phyloP scores from a whole-genome alignment of 257 asterid species.

The Primulina eburnea region DNA sequence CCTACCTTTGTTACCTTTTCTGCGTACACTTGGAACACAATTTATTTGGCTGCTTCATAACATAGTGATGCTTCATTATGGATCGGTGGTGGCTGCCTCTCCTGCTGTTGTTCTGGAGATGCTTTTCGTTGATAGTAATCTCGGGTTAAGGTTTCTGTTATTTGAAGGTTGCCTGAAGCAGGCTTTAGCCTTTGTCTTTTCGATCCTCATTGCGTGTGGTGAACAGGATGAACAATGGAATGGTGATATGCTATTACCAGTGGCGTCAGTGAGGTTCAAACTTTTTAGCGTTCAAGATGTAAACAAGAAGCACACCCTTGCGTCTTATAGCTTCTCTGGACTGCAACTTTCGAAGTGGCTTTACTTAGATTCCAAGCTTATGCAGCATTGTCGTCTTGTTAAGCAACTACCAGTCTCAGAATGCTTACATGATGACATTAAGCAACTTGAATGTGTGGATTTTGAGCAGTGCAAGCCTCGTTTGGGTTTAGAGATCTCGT shows the following conservation, averaged over 20 bases:
- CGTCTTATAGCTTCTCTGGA: constrained; percentile 62
- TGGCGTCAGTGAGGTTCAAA: constrained; percentile 69
- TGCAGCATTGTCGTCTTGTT: constrained; percentile 52
- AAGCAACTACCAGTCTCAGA: constrained; percentile 66
- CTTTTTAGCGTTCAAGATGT: constrained; percentile 54
- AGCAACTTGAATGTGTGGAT: constrained; percentile 50
- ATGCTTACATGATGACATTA: constrained; percentile 78
- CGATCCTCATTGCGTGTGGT: constrained; percentile 56
- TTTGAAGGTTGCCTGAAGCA: constrained; percentile 73
- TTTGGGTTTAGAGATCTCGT: constrained; percentile 38
- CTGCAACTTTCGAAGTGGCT: constrained; percentile 62
- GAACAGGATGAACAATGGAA: constrained; percentile 47
- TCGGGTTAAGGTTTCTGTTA: constrained; percentile 70
- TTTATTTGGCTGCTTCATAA: constrained; percentile 42
- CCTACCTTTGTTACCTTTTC: constrained; percentile 42
- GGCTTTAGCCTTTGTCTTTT: constrained; percentile 60
- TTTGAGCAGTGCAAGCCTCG: constrained; percentile 29
- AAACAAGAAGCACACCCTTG: constrained; percentile 57
- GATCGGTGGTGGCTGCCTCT: constrained; percentile 58
- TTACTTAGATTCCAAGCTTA: constrained; percentile 61
- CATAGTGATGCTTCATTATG: constrained; percentile 58
- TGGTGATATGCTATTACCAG: constrained; percentile 57
- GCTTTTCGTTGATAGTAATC: constrained; percentile 69
- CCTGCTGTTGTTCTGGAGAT: constrained; percentile 77
- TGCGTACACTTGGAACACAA: constrained; percentile 31